A percentile compares a stretch with the other conserved stretches of the same genome.
Evolutionary conservation across 2,329 filamentous ascomycete genomes (phyloP).

Genomic region (Exophiala oligosperma): DNA sequence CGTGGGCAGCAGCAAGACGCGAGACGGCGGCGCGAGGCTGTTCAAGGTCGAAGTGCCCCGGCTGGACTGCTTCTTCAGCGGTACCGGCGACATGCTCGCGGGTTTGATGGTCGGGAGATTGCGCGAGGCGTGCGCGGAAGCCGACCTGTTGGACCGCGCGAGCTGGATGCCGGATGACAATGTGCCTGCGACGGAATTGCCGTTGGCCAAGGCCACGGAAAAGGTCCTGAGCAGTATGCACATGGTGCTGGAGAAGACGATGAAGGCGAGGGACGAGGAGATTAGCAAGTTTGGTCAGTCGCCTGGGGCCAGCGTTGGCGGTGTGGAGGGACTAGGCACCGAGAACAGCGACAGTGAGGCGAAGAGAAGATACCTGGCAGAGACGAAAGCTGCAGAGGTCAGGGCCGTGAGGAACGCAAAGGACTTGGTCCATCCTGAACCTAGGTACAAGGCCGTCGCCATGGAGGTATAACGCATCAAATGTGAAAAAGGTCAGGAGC

Average conservation of each 20-base stretch:
- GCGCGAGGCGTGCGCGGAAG: slow-evolving; percentile 65
- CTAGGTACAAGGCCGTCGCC: slow-evolving; percentile 60
- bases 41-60: slow-evolving; percentile 86
- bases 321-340: slow-evolving; percentile 26
- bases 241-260: slow-evolving; percentile 69
- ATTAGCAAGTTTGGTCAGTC: slow-evolving; percentile 46
- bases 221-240: slow-evolving; percentile 94
- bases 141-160: slow-evolving; percentile 51
- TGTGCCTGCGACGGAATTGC: slow-evolving; percentile 68
- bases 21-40: slow-evolving; percentile 65
- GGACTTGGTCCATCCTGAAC: slow-evolving; percentile 65
- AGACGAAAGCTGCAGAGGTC: slow-evolving; percentile 85
- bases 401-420: slow-evolving; percentile 74
- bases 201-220: slow-evolving; percentile 78
- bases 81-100: slow-evolving; percentile 98
- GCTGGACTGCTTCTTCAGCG: slow-evolving; percentile 91
- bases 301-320: slow-evolving; percentile 20
- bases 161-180: slow-evolving; percentile 78
- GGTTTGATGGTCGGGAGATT: slow-evolving; percentile 85
- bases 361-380: slow-evolving; percentile 65
- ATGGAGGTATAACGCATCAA: slow-evolving; percentile 27
- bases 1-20: slow-evolving; percentile 23
- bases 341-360: slow-evolving; percentile 37
- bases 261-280: slow-evolving; percentile 64
- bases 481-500: no score